Base-by-base conservation (phyloP, 2,329 filamentous ascomycete species). In the Pseudonectria foliicola region DNA sequence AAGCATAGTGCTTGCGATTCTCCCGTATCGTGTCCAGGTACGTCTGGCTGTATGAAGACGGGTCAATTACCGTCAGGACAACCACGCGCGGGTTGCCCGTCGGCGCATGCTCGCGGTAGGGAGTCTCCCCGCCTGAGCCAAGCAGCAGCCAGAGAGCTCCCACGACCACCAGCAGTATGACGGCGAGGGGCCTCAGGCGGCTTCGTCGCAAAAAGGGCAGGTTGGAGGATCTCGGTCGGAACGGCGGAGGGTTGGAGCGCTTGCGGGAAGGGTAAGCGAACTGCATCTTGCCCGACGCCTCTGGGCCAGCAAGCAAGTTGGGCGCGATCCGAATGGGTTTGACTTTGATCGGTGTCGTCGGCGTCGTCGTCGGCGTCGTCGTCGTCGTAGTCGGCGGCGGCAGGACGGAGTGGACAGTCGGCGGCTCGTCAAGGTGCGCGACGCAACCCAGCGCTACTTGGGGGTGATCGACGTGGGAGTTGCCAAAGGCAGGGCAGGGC, bases 211-310 rank as follows among this genome's bases (percentile, higher is more conserved):
- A 54, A 40, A 67, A 52, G 31, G 76, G 56, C 13, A 66, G 59
- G 48, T 70, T 64, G 53, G 77, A 66, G 45, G 73, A 70, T 53
- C 78, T 72, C 31, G 75, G 70, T 45, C 72, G 71, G 63, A 85
- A 90, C 21, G 82, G 80, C 46, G 80, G 77, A 47, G 83, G 77
- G 55, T 82, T 79, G 46, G 85, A 90, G 55, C 75, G 79, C 66
- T 90, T 94, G 61, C 88, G 82, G 53, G 86, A 77, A 36, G 88
- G 88, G 52, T 93, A 80, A 45, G 89, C 87, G 70, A 90, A 88
- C 61, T 95, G 89, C 87, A 95, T 92, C 49, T 52, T 68, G 53
- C 42, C 45, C 33, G 28, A 27, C 18, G 10, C 23, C 14, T 11
- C 23, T 11, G n/a, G 35, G 25, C 27, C 7, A n/a, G 26, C 7